These are phyloP conservation scores for Globisporangium recalcitrans DNA, from an alignment of 352 stramenopile genomes.

Conservation along the genomic window DNA sequence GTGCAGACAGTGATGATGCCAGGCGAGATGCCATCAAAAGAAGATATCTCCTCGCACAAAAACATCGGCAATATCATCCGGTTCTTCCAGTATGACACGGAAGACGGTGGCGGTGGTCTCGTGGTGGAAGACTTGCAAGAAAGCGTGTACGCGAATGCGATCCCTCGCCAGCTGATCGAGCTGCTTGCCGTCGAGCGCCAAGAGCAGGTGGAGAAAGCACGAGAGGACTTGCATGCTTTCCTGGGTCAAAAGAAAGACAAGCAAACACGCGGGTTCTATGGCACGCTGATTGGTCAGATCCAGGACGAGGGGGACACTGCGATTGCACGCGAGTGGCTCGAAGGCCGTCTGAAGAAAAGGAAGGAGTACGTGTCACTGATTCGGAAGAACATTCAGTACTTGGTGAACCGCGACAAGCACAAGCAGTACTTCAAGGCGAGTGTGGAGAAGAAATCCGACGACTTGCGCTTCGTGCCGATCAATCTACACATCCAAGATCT, in stretches of 20 bases:
- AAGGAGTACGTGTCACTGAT: constrained; percentile 82
- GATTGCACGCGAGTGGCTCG: constrained; percentile 72
- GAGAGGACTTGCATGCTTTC: constrained; percentile 72
- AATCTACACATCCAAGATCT: constrained; percentile 87
- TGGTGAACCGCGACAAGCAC: constrained; percentile 85
- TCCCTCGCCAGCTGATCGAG: constrained; percentile 78
- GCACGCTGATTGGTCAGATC: constrained; percentile 83
- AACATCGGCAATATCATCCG: constrained; percentile 88
- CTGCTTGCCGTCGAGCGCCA: constrained; percentile 71
- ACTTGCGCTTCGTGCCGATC: constrained; percentile 82
- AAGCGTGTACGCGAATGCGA: constrained; percentile 69
- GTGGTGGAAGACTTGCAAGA: constrained; percentile 85
- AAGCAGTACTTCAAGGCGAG: constrained; percentile 88
- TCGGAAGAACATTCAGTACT: constrained; percentile 79
- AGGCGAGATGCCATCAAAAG: constrained; percentile 59
- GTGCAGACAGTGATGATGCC: constrained; percentile 88
- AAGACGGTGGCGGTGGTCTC: constrained; percentile 69
- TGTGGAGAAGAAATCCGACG: constrained; percentile 79
- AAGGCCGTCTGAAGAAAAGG: constrained; percentile 66
- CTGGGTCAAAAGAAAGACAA: constrained; percentile 86
- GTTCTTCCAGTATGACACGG: constrained; percentile 86
- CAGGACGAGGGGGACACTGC: constrained; percentile 80
- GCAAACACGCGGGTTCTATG: constrained; percentile 78
- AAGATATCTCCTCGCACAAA: constrained; percentile 73
- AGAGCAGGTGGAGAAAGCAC: constrained; percentile 73